Evolutionary conservation across 2,329 filamentous ascomycete species (phyloP).

Genomic region (Pyricularia grisea): DNA sequence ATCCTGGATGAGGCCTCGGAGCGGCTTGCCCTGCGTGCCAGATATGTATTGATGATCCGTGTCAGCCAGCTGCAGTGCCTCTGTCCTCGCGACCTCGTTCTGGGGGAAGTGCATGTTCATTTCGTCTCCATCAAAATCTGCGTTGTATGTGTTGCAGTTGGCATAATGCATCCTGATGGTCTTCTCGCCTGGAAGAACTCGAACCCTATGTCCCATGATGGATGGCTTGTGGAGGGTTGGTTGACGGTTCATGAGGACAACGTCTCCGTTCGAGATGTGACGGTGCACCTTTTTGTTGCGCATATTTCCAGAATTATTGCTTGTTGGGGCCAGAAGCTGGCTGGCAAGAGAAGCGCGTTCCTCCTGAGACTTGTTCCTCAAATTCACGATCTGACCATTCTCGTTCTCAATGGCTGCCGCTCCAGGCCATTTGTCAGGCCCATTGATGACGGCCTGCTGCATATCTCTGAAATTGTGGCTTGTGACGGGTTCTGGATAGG

Average conservation of each 20-base stretch:
- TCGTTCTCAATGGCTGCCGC: slow-evolving; percentile 94
- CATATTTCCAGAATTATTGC: slow-evolving; percentile 61
- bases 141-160: slow-evolving; percentile 99
- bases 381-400: slow-evolving; percentile 79
- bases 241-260: slow-evolving; percentile 97
- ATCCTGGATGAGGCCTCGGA: slow-evolving; percentile 95
- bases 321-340: slow-evolving; percentile 79
- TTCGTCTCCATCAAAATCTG: slow-evolving; percentile 97
- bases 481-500: slow-evolving; percentile 94
- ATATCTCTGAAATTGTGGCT: slow-evolving; percentile 95
- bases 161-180: slow-evolving; percentile 99
- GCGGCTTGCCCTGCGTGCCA: slow-evolving; percentile 83
- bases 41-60: slow-evolving; percentile 97
- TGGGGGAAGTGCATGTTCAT: slow-evolving; percentile 99
- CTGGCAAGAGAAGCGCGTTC: slow-evolving; percentile 87
- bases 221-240: slow-evolving; percentile 97
- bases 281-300: slow-evolving; percentile 94
- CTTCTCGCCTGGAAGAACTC: slow-evolving; percentile 87
- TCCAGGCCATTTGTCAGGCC: slow-evolving; percentile 86
- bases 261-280: slow-evolving; percentile 91
- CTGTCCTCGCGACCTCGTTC: slow-evolving; percentile 86
- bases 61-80: slow-evolving; percentile 87
- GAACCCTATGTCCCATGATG: slow-evolving; percentile 94
- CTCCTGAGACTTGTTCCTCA: slow-evolving; percentile 79
- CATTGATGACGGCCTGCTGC: slow-evolving; percentile 93